A percentile compares a stretch with the other conserved stretches of the same genome.
Conservation (phyloP, 2,329 filamentous ascomycete genomes). For the Falciphora oryzae region DNA sequence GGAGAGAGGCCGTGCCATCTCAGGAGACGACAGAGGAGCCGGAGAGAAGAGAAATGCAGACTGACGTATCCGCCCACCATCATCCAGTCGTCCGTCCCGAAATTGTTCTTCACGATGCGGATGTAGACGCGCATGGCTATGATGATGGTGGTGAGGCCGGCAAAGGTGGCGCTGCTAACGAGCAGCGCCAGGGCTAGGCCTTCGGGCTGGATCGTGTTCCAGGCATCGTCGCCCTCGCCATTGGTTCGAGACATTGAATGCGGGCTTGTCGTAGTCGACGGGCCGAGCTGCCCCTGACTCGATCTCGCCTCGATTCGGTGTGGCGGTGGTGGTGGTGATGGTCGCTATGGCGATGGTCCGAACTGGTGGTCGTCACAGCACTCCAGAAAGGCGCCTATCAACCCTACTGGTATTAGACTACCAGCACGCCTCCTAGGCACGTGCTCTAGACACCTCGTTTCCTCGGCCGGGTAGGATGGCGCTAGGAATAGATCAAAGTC, state of each 20-base stretch:
- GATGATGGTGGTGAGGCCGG: slow-evolving; percentile 17
- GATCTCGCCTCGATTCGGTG: no score
- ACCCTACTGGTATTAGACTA: no score
- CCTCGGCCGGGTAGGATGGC: no score
- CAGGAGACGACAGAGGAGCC: not conserved
- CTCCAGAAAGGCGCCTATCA: no score
- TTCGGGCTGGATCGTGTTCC: slow-evolving; percentile 4
- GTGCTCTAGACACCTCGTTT: no score
- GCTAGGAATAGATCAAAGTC: no score
- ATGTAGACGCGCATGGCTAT: slow-evolving; percentile 19
- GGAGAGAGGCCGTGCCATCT: not conserved
- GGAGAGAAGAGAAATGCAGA: not conserved
- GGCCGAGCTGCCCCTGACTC: not conserved
- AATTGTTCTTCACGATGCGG: slow-evolving; percentile 2
- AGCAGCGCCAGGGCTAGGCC: slow-evolving; percentile 11
- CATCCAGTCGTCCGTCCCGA: slow-evolving; percentile 10
- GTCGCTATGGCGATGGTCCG: no score
- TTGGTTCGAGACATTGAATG: not conserved
- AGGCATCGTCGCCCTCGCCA: not conserved
- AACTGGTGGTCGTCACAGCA: no score
- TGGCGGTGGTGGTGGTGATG: no score
- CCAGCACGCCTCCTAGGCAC: no score
- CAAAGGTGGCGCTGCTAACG: slow-evolving; percentile 13
- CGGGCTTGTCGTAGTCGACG: not conserved
- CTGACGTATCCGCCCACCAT: slow-evolving; percentile 10